These are phyloP conservation scores for Coemansia sp. DNA, from an alignment of 192 early-diverging fungal species.

Conservation along the genomic window DNA sequence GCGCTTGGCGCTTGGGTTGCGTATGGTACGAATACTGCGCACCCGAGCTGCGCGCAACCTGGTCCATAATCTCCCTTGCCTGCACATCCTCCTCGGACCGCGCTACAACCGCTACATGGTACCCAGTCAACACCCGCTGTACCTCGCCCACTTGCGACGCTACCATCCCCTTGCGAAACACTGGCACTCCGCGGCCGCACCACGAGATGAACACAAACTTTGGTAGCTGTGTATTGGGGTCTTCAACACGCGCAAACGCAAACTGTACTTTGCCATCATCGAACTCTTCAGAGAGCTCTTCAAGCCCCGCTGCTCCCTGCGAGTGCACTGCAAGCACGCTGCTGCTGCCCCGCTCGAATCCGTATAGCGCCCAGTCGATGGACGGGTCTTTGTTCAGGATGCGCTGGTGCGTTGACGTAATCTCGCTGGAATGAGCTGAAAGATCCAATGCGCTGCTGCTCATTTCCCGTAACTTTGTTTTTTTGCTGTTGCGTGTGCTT, in stretches of 20 bases:
- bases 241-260: conserved; percentile 80
- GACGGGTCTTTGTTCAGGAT: conserved; percentile 60
- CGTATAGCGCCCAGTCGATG: conserved; percentile 76
- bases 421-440: conserved; percentile 64
- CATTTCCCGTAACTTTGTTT: conserved; percentile 22
- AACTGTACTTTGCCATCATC: conserved; percentile 88
- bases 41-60: conserved; percentile 80
- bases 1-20: conserved; percentile 25
- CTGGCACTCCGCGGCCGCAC: conserved; percentile 95
- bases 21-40: conserved; percentile 80
- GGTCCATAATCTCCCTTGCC: conserved; percentile 82
- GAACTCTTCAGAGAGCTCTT: conserved; percentile 91
- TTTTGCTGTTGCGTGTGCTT: too few species aligned
- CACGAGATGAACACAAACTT: conserved; percentile 94
- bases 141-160: conserved; percentile 82
- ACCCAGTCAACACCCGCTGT: conserved; percentile 58
- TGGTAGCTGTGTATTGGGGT: conserved; percentile 81
- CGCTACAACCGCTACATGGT: conserved; percentile 87
- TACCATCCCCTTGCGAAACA: conserved; percentile 87
- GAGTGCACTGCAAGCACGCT: conserved; percentile 53
- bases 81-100: conserved; percentile 80
- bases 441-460: conserved; percentile 68
- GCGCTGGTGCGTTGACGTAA: conserved; percentile 65
- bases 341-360: conserved; percentile 75
- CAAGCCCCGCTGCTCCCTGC: conserved; percentile 74